A percentile compares a stretch with the other conserved stretches of the same genome.
These are phyloP conservation scores for Ascochyta rabiei DNA, from an alignment of 2,329 filamentous ascomycete genomes.

Conservation along the genomic window DNA sequence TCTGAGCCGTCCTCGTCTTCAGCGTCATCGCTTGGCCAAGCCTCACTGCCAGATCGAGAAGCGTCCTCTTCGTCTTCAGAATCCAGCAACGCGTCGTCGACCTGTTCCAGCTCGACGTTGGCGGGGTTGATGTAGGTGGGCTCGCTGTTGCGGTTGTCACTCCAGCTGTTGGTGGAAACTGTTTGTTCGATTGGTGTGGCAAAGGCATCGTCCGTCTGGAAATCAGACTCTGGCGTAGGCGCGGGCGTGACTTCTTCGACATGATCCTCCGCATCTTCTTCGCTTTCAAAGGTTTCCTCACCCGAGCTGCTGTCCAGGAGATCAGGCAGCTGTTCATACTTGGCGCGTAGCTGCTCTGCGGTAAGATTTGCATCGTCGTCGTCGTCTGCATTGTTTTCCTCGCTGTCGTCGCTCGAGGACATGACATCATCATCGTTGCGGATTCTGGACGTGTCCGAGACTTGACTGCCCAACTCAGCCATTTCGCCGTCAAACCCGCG, in stretches of 20 bases:
- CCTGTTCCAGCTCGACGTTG: slow-evolving; percentile 48
- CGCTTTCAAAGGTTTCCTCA: slow-evolving; percentile 41
- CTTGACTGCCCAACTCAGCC: slow-evolving; percentile 51
- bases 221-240: slow-evolving; percentile 39
- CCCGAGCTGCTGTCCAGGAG: slow-evolving; percentile 43
- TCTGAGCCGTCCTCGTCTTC: slow-evolving; percentile 30
- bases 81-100: slow-evolving; percentile 50
- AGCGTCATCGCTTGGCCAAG: slow-evolving; percentile 47
- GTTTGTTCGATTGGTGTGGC: slow-evolving; percentile 19
- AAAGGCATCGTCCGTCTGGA: slow-evolving; percentile 29
- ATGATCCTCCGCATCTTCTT: slow-evolving; percentile 40
- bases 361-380: slow-evolving; percentile 71
- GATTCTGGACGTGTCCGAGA: slow-evolving; percentile 39
- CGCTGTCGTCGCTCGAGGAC: slow-evolving; percentile 43
- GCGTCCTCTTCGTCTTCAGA: slow-evolving; percentile 38
- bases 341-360: slow-evolving; percentile 70
- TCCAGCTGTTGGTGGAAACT: slow-evolving; percentile 31
- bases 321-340: slow-evolving; percentile 70
- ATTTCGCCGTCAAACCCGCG: slow-evolving; percentile 50
- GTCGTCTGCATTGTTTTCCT: slow-evolving; percentile 52
- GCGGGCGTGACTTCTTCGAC: slow-evolving; percentile 32
- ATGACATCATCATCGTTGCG: slow-evolving; percentile 53
- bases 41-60: slow-evolving; percentile 45
- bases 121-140: slow-evolving; percentile 42
- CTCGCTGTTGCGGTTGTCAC: slow-evolving; percentile 23